These are phyloP conservation scores for Endotrypanum monterogeii DNA, from an alignment of 208 protist species.

Conservation along the genomic window DNA sequence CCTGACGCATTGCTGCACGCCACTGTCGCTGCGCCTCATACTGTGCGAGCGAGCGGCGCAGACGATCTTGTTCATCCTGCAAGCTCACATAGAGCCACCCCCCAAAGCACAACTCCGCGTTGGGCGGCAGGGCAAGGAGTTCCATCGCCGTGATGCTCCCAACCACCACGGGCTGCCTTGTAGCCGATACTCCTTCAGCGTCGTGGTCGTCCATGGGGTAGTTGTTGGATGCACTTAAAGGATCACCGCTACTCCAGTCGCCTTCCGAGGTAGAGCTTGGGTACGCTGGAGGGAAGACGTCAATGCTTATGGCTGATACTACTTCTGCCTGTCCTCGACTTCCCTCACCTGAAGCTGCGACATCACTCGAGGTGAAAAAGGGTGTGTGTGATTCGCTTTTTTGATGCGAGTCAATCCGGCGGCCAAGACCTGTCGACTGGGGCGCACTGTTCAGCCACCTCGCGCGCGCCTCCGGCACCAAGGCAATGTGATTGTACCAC, in stretches of 20 bases:
- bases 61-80: constrained; percentile 60
- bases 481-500: constrained; percentile 44
- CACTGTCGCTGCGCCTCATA: constrained; percentile 22
- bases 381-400: background rate
- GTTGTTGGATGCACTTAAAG: constrained; percentile 37
- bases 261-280: background rate
- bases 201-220: constrained; percentile 44
- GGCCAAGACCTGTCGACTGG: background rate
- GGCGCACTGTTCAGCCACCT: constrained; percentile 18
- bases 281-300: background rate
- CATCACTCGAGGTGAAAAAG: background rate
- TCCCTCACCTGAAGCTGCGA: background rate
- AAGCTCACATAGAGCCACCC: constrained; percentile 65
- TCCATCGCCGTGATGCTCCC: constrained; percentile 56
- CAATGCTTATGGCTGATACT: constrained; percentile 14
- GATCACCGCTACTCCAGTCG: constrained; percentile 7
- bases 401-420: background rate
- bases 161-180: constrained; percentile 49
- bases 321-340: background rate
- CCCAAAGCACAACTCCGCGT: constrained; percentile 66
- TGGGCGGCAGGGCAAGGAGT: constrained; percentile 48
- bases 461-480: constrained; percentile 27
- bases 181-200: constrained; percentile 19
- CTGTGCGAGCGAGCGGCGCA: constrained; percentile 36
- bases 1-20: constrained; percentile 3